These are phyloP conservation scores for Talaromyces sp. DNA, from an alignment of 2,329 filamentous ascomycete species.

Conservation along the genomic window DNA sequence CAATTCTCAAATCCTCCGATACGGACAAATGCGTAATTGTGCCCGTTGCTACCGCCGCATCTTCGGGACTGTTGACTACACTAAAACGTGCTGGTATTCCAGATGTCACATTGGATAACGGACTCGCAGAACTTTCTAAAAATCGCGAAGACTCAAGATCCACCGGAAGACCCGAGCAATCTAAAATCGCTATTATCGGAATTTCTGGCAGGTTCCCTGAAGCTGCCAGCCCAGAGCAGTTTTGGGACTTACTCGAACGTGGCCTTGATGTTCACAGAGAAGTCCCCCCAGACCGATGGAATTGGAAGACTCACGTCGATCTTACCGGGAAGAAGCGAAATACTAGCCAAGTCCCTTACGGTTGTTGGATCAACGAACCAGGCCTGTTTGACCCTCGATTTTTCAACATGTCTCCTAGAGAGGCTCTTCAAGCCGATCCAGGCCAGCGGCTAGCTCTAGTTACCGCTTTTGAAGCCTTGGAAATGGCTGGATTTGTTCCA, in stretches of 20 bases:
- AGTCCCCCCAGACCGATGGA: conserved; percentile 30
- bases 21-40: conserved; percentile 20
- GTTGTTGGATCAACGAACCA: conserved; percentile 34
- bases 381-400: conserved; percentile 34
- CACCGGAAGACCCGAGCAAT: conserved; percentile 27
- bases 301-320: conserved; percentile 30
- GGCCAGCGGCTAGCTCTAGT: conserved; percentile 71
- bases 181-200: conserved; percentile 68
- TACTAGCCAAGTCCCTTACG: conserved; percentile 25
- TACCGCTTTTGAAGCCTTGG: conserved; percentile 72
- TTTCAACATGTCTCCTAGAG: conserved; percentile 59
- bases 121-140: conserved; percentile 23
- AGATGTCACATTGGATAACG: conserved; percentile 22
- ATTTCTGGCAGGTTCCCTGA: conserved; percentile 72
- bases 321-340: conserved; percentile 29
- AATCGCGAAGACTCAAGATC: conserved; percentile 18
- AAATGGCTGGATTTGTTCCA: conserved; percentile 71
- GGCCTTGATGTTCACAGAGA: conserved; percentile 29
- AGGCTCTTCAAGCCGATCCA: conserved; percentile 72
- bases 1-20: conserved; percentile 16
- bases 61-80: conserved; percentile 27
- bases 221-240: conserved; percentile 38
- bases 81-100: conserved; percentile 26
- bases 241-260: conserved; percentile 32
- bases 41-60: conserved; percentile 29